phyloP scores from a whole-genome alignment of 2,329 filamentous ascomycete genomes.

The Fusarium subtropicale region DNA sequence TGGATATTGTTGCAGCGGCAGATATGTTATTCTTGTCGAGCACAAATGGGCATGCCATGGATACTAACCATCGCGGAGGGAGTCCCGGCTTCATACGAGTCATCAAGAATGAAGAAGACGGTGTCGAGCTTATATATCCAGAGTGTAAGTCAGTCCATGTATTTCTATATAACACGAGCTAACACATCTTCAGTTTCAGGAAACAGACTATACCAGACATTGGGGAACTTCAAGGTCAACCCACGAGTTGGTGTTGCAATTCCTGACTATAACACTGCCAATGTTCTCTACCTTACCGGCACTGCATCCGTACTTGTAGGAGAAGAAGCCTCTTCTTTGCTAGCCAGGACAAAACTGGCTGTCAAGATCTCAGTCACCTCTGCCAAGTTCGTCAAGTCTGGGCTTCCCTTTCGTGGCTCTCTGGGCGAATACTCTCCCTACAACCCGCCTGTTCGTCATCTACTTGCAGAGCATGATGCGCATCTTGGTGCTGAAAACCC shows the following conservation, averaged over 20 bases:
- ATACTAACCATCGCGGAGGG: slow-evolving; percentile 85
- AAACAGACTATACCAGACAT: slow-evolving; percentile 84
- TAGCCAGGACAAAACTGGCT: slow-evolving; percentile 78
- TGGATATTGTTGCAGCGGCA: slow-evolving; percentile 69
- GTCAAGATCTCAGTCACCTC: slow-evolving; percentile 73
- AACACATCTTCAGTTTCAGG: slow-evolving; percentile 67
- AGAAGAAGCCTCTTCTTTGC: slow-evolving; percentile 67
- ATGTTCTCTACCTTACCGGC: slow-evolving; percentile 81
- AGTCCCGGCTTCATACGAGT: slow-evolving; percentile 79
- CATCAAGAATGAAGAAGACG: slow-evolving; percentile 63
- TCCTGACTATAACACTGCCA: slow-evolving; percentile 78
- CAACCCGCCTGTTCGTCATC: slow-evolving; percentile 77
- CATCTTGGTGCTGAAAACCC: slow-evolving; percentile 23
- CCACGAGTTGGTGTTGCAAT: slow-evolving; percentile 77
- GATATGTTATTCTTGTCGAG: slow-evolving; percentile 86
- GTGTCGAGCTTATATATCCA: slow-evolving; percentile 74
- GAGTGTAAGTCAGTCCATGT: slow-evolving; percentile 66
- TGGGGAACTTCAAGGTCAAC: slow-evolving; percentile 78
- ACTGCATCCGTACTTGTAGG: slow-evolving; percentile 74
- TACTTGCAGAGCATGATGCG: slow-evolving; percentile 66
- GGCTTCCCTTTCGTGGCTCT: slow-evolving; percentile 75
- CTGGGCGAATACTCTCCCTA: slow-evolving; percentile 76
- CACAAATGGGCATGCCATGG: slow-evolving; percentile 76
- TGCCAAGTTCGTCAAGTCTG: slow-evolving; percentile 70
- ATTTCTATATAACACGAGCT: slow-evolving; percentile 3